Evolutionary conservation across 352 stramenopile genomes (phyloP), one percentile per base, ranked within the genome.

Genomic region (Globisporangium ultimum): DNA sequence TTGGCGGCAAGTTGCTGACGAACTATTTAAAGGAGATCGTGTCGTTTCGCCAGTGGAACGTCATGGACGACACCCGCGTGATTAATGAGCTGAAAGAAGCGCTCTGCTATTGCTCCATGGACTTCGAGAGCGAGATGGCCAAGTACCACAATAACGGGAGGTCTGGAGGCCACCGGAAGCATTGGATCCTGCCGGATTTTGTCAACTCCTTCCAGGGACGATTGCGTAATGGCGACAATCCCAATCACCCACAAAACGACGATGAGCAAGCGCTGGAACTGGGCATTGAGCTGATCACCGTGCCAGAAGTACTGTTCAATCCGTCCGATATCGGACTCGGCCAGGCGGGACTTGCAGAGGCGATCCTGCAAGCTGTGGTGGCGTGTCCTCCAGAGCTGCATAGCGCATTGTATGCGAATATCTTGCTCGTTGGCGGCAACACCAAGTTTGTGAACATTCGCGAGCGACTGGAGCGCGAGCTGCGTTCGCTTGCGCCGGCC

Each of bases 21-120:
- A 98, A 98, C 72, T 98, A 98, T 64, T 71, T 98, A 6, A 98
- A 98, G 63, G 95, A 99, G 74, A 83, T 97, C 48, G 82, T 98
- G 10, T 98, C 89, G 12, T 99, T 97, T 64, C 81, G 96, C 13
- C 95, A 99, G 65, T 98, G 86, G 74, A 98, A 99, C 65, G 88
- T 99, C 57, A 98, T 98, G 91, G 94, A 98, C 61, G 76, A 91
- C 36, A 78, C 76, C 22, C 58, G 57, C 10, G 63, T 91, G 18
- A 82, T 91, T 36, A 87, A 91, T 51, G 71, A 92, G 48, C 75
- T 97, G 5, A 97, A 98, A 60, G 81, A 98, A 61, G 56, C 88
- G 24, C 61, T 98, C 5, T 96, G 87, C 55, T 98, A 92, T 66
- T 87, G 97, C 53, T 95, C 88, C 1, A 60, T 92, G 53, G 71